Evolutionary conservation across 257 asterid species (phyloP), one percentile per base, ranked within the genome.

Genomic region (Verbascum thapsus): DNA sequence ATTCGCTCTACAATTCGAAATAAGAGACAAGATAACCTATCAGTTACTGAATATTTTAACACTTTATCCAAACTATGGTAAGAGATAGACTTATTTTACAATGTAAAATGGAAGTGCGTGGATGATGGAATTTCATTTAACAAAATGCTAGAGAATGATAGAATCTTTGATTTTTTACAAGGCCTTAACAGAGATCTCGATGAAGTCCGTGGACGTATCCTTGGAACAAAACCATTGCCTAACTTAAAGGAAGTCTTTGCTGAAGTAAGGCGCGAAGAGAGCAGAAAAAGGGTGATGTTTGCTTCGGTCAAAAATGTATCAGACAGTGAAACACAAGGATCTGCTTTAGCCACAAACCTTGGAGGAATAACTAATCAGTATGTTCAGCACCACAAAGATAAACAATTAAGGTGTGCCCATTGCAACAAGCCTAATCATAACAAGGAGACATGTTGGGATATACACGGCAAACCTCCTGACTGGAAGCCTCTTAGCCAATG

Each of bases 21-120:
- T 49, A 6, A 38, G 49, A 49, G n/a, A 17, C 68, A 63, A 63
- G 59, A 49, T 6, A 56, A 61, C 12, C 8, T 47, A 15, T 61
- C 57, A 44, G 42, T 2, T 44, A 61, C 26, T 43, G 47, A 63
- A 47, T 48, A 63, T 17, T 4, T 56, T 61, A 1, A 48, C 45
- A 4, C 45, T 47, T 8, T 49, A 63, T 49, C 32, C 32, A 5
- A 26, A 26, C 5, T 26, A 26, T 45, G 68, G 47, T 45, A 63
- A 7, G 48, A 63, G 0, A 38, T 51, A 1, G 60, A 63, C n/a
- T 32, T 63, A 19, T 51, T 63, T 12, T 45, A 48, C 32, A 13
- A 30, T 16, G 8, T 48, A 13, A 20, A 6, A 37, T 63, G 59
- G 69, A 51, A 63, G 9, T 63, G 61, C 19, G 1, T 51, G 6